Evolutionary conservation across 169 alveolate species (phyloP).

Genomic region (Cryptosporidium bovis): DNA sequence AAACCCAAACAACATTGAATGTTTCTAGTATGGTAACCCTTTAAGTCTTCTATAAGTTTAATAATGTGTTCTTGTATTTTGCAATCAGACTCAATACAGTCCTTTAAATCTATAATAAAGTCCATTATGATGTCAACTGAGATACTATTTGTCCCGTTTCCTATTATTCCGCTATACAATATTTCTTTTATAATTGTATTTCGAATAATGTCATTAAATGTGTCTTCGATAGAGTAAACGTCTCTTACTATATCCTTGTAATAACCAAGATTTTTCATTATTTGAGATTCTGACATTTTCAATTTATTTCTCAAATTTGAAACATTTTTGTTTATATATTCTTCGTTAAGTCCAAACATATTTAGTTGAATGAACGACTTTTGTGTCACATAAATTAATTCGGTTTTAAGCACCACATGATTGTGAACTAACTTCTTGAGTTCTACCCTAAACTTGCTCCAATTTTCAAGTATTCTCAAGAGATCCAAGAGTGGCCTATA

Average conservation of each 20-base stretch:
- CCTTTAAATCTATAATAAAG: conserved; percentile 38
- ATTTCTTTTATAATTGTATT: no score
- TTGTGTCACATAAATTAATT: conserved; percentile 19
- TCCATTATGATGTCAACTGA: conserved; percentile 34
- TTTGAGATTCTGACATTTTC: neutral
- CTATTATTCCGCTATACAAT: neutral
- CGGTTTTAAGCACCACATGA: conserved; percentile 22
- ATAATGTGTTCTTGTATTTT: conserved; percentile 34
- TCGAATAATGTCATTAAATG: neutral
- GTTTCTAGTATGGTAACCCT: conserved; percentile 18
- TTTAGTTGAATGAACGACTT: conserved; percentile 1
- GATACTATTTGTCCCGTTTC: neutral
- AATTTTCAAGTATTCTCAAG: conserved; percentile 39
- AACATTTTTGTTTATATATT: neutral
- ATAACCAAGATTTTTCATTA: neutral
- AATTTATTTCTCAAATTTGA: neutral
- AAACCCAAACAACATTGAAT: conserved; percentile 46
- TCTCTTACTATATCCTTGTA: neutral
- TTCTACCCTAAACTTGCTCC: conserved; percentile 15
- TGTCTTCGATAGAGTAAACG: neutral
- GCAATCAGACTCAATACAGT: conserved; percentile 41
- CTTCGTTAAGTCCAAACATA: conserved; percentile 32
- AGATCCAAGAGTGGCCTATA: conserved; percentile 24
- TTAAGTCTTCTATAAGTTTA: conserved; percentile 1
- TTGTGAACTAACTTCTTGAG: conserved; percentile 37